phyloP scores from a whole-genome alignment of 2,329 filamentous ascomycete species.

The Myriosclerotinia curreyana region DNA sequence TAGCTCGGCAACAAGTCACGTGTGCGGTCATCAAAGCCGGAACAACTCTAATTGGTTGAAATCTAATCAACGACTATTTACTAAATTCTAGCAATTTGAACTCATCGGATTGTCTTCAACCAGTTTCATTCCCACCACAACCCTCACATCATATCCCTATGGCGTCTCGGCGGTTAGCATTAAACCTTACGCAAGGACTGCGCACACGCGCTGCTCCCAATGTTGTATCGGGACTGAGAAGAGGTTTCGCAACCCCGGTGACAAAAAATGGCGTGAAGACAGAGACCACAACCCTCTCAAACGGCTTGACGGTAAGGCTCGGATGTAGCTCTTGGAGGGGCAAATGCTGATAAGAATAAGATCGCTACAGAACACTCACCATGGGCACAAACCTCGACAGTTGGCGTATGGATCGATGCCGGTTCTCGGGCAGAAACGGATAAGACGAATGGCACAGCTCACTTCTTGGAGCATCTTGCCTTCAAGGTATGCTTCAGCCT shows the following conservation, averaged over 20 bases:
- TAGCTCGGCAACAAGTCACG: constrained; percentile 22
- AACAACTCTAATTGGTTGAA: constrained; percentile 20
- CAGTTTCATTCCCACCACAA: constrained; percentile 23
- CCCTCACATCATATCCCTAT: constrained; percentile 49
- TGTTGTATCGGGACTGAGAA: constrained; percentile 71
- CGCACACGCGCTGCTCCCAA: constrained; percentile 83
- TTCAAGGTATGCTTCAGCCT: constrained; percentile 74
- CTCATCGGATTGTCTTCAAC: constrained; percentile 28
- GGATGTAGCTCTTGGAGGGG: constrained; percentile 6
- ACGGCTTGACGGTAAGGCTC: constrained; percentile 81
- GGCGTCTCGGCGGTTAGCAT: constrained; percentile 96
- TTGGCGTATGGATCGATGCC: constrained; percentile 99
- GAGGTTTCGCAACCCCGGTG: constrained; percentile 88
- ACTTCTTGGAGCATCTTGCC: constrained; percentile 99
- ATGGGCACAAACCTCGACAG: constrained; percentile 96
- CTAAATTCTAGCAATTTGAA: constrained; percentile 23
- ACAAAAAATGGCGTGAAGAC: constrained; percentile 69
- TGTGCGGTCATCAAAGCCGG: constrained; percentile 22
- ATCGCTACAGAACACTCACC: constrained; percentile 97
- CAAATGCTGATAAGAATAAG: constrained; percentile 50
- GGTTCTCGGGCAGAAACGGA: constrained; percentile 97
- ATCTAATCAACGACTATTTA: constrained; percentile 22
- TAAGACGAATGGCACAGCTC: constrained; percentile 97
- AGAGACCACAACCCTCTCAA: constrained; percentile 92
- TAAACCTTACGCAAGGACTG: constrained; percentile 88